A percentile compares a stretch with the other conserved stretches of the same genome.
phyloP scores from a whole-genome alignment of 805 yeast genomes.

The Candida germanica region DNA sequence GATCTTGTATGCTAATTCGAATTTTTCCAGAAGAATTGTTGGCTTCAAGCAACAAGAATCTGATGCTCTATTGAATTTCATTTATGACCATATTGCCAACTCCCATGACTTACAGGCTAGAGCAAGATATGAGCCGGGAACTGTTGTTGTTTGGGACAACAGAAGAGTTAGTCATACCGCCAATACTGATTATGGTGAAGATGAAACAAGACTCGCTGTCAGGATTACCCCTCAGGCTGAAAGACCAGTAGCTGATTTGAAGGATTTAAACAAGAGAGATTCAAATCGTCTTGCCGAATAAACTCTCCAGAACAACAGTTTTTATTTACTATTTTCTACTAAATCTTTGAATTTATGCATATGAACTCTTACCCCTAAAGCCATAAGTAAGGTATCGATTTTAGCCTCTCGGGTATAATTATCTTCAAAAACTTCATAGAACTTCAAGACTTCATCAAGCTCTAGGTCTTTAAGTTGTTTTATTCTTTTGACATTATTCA shows the following conservation, averaged over 20 bases:
- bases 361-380: not conserved
- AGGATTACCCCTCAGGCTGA: conserved; percentile 41
- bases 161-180: conserved; percentile 37
- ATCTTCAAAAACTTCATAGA: not conserved
- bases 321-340: too few species aligned
- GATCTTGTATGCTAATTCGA: conserved; percentile 32
- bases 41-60: conserved; percentile 39
- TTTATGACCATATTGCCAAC: conserved; percentile 29
- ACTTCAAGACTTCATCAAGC: not conserved
- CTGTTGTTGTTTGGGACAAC: conserved; percentile 41
- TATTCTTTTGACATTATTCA: not conserved
- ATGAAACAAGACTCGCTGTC: conserved; percentile 31
- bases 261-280: conserved; percentile 32
- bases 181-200: conserved; percentile 32
- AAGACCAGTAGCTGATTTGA: conserved; percentile 33
- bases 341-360: not conserved
- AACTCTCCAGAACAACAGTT: too few species aligned
- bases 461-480: not conserved
- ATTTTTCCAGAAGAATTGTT: conserved; percentile 33
- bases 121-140: conserved; percentile 33
- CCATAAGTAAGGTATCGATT: not conserved
- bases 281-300: conserved; percentile 17
- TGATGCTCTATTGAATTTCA: conserved; percentile 30
- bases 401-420: not conserved
- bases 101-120: conserved; percentile 39